phyloP scores from a whole-genome alignment of 2,329 filamentous ascomycete genomes.

The Fusarium sp. region DNA sequence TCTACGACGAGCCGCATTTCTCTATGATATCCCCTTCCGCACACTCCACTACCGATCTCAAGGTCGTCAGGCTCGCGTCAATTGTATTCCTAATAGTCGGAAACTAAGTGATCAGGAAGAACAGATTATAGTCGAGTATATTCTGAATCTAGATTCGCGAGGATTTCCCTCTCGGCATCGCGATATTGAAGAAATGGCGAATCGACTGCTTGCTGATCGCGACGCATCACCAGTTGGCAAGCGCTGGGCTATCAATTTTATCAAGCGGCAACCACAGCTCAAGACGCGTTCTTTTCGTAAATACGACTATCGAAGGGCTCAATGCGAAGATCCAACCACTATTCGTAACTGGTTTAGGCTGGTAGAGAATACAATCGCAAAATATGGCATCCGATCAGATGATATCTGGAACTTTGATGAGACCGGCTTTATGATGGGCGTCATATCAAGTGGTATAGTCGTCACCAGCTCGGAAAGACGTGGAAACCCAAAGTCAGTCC shows the following conservation, averaged over 20 bases:
- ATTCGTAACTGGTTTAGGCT: background rate
- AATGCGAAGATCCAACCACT: background rate
- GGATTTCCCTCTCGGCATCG: background rate
- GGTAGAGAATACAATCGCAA: too few species aligned
- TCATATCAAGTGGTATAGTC: background rate
- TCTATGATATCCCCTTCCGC: background rate
- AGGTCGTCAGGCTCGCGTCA: background rate
- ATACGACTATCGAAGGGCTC: background rate
- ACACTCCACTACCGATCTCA: background rate
- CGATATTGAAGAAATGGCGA: too few species aligned
- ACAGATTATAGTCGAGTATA: background rate
- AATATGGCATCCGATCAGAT: background rate
- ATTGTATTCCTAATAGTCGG: background rate
- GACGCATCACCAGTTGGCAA: background rate
- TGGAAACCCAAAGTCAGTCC: background rate
- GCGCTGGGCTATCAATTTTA: too few species aligned
- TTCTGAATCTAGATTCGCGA: background rate
- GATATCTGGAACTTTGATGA: background rate
- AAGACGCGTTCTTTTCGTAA: background rate
- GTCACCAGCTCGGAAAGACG: background rate
- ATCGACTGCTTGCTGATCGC: background rate
- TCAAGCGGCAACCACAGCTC: background rate
- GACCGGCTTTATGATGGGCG: background rate
- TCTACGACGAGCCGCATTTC: background rate
- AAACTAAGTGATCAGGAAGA: background rate